phyloP scores from a whole-genome alignment of 192 early-diverging fungal species.

The Umbelopsis sp. region DNA sequence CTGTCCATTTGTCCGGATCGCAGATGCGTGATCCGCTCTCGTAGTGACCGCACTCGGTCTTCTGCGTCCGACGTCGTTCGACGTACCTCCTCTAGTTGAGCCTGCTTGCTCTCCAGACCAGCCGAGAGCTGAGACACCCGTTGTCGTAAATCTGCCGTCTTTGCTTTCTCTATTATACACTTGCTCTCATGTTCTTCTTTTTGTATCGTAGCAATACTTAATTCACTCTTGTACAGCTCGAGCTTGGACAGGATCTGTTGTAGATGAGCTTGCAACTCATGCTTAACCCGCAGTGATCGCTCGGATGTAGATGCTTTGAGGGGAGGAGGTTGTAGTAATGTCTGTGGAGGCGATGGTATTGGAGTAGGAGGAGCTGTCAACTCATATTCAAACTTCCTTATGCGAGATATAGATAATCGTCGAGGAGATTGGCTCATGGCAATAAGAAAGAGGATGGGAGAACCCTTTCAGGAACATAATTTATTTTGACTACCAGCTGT shows the following conservation, averaged over 20 bases:
- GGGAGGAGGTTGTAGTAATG: conserved; percentile 11
- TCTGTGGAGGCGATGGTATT: conserved; percentile 7
- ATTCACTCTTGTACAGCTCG: conserved; percentile 4
- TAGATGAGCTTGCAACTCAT: conserved; percentile 12
- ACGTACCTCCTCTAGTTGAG: conserved; percentile 6
- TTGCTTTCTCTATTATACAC: conserved; percentile 12
- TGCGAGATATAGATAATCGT: conserved; percentile 18
- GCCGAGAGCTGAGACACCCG: conserved; percentile 11
- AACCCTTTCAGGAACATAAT: background rate
- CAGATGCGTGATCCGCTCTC: background rate
- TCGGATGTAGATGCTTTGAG: conserved; percentile 16
- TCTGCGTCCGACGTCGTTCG: conserved; percentile 3
- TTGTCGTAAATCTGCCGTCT: conserved; percentile 1
- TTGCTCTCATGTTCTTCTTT: conserved; percentile 5
- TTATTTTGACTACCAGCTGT: background rate
- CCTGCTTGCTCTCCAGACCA: conserved; percentile 19
- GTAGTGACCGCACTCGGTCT: conserved; percentile 6
- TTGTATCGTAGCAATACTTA: background rate
- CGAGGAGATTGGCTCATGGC: conserved; percentile 14
- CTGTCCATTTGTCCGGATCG: conserved; percentile 8
- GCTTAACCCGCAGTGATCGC: conserved; percentile 10
- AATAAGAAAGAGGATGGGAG: background rate
- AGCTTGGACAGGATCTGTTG: background rate
- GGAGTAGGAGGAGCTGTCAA: conserved; percentile 14
- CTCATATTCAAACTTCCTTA: conserved; percentile 13